These are phyloP conservation scores for Aplosporella prunicola DNA, from an alignment of 2,329 filamentous ascomycete genomes.

Conservation along the genomic window DNA sequence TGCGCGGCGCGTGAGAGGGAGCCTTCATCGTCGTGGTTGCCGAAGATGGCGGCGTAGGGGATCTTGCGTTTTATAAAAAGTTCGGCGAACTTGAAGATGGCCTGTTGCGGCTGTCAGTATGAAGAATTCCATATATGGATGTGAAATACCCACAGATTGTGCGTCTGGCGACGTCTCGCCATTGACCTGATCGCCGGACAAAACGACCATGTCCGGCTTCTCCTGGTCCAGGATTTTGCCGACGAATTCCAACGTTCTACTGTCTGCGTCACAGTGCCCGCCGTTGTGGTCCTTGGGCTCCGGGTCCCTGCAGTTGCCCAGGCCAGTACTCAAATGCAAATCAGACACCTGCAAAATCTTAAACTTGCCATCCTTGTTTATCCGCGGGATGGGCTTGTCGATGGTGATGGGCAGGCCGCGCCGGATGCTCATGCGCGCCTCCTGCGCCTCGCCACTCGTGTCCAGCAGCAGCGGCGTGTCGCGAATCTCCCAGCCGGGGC, in stretches of 20 bases:
- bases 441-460: slow-evolving; percentile 50
- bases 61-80: slow-evolving; percentile 79
- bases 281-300: slow-evolving; percentile 63
- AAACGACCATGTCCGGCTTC: slow-evolving; percentile 81
- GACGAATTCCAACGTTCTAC: slow-evolving; percentile 83
- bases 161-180: slow-evolving; percentile 86
- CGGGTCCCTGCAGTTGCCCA: slow-evolving; percentile 78
- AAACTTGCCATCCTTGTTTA: slow-evolving; percentile 84
- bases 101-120: slow-evolving; percentile 37
- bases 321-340: slow-evolving; percentile 82
- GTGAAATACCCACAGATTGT: slow-evolving; percentile 58
- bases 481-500: slow-evolving; percentile 72
- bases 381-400: slow-evolving; percentile 63
- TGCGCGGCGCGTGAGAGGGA: slow-evolving; percentile 65
- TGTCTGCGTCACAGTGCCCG: slow-evolving; percentile 81
- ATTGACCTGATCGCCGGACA: slow-evolving; percentile 93
- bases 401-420: slow-evolving; percentile 57
- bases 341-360: slow-evolving; percentile 98
- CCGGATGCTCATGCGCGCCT: slow-evolving; percentile 68
- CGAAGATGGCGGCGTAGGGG: slow-evolving; percentile 88
- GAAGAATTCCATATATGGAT: neutral
- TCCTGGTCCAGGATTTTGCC: slow-evolving; percentile 78
- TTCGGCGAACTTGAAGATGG: slow-evolving; percentile 86
- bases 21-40: slow-evolving; percentile 93
- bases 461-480: slow-evolving; percentile 66